These are phyloP conservation scores for Mortierella sp. DNA, from an alignment of 371 early-diverging fungal species.

Conservation along the genomic window DNA sequence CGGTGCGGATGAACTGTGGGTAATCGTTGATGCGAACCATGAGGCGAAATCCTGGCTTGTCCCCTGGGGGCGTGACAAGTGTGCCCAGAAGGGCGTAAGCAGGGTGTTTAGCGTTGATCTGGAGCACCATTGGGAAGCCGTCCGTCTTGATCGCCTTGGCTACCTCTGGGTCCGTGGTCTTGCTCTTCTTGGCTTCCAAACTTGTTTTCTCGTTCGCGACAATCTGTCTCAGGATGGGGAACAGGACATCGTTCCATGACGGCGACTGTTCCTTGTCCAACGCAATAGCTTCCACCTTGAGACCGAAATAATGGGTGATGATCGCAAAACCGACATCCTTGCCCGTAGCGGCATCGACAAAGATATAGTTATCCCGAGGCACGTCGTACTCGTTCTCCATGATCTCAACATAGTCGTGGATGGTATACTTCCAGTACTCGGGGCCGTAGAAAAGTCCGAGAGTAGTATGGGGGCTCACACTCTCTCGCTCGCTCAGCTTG, in stretches of 20 bases:
- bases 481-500: constrained; percentile 16
- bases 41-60: constrained; percentile 16
- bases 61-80: neutral
- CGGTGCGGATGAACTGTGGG: constrained; percentile 26
- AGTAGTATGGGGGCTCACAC: neutral
- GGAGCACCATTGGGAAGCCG: neutral
- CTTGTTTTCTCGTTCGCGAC: constrained; percentile 1
- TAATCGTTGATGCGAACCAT: constrained; percentile 32
- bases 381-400: neutral
- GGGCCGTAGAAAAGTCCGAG: constrained; percentile 21
- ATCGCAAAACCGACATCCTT: constrained; percentile 28
- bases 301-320: neutral
- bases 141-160: neutral
- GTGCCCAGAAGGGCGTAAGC: constrained; percentile 7
- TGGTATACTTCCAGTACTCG: constrained; percentile 38
- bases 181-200: constrained; percentile 8
- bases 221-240: constrained; percentile 29
- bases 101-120: constrained; percentile 25
- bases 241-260: neutral
- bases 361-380: constrained; percentile 18
- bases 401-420: constrained; percentile 15
- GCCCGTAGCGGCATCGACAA: constrained; percentile 35
- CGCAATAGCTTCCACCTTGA: constrained; percentile 16
- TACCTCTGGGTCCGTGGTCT: neutral
- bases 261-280: constrained; percentile 13